Percentiles rank a stretch among this genome's conserved stretches.
Evolutionary conservation across 2,329 filamentous ascomycete species (phyloP).

Genomic region (Fusarium cyanostomum): DNA sequence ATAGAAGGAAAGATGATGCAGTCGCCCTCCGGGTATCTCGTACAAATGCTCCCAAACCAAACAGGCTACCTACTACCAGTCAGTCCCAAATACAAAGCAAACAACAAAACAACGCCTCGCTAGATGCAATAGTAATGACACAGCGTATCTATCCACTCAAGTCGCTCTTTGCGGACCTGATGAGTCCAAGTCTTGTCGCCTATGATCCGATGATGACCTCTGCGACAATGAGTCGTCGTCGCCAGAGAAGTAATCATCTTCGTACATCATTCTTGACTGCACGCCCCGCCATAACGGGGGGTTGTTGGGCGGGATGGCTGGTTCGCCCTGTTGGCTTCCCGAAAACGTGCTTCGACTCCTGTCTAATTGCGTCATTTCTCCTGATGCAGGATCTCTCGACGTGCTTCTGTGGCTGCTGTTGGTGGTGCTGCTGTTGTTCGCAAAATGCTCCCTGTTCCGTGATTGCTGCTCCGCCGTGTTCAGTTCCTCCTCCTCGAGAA

Average conservation of each 20-base stretch:
- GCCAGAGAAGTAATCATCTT: slow-evolving; percentile 48
- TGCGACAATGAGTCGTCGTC: slow-evolving; percentile 45
- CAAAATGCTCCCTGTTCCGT: slow-evolving; percentile 12
- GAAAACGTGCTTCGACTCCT: slow-evolving; percentile 39
- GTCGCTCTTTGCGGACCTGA: slow-evolving; percentile 30
- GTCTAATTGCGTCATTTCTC: slow-evolving; percentile 30
- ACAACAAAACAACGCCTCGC: slow-evolving; percentile 39
- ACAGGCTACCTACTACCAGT: neutral
- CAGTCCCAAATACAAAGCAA: slow-evolving; percentile 2
- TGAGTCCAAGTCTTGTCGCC: slow-evolving; percentile 41
- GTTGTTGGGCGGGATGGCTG: slow-evolving; percentile 44
- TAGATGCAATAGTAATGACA: slow-evolving; percentile 43
- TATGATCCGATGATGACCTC: slow-evolving; percentile 43
- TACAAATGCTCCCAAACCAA: slow-evolving; percentile 21
- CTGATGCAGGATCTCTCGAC: slow-evolving; percentile 39
- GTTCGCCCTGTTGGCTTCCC: slow-evolving; percentile 38
- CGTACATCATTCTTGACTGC: slow-evolving; percentile 44
- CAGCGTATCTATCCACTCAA: slow-evolving; percentile 16
- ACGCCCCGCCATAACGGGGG: slow-evolving; percentile 58
- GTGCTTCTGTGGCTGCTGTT: slow-evolving; percentile 36
- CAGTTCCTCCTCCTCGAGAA: slow-evolving; percentile 63
- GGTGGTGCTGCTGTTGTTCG: slow-evolving; percentile 27
- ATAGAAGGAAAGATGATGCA: slow-evolving; percentile 3
- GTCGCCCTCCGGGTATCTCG: slow-evolving; percentile 31
- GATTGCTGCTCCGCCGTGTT: slow-evolving; percentile 30